phyloP scores from a whole-genome alignment of 2,329 filamentous ascomycete species.

The Mycocentrospora acerina region DNA sequence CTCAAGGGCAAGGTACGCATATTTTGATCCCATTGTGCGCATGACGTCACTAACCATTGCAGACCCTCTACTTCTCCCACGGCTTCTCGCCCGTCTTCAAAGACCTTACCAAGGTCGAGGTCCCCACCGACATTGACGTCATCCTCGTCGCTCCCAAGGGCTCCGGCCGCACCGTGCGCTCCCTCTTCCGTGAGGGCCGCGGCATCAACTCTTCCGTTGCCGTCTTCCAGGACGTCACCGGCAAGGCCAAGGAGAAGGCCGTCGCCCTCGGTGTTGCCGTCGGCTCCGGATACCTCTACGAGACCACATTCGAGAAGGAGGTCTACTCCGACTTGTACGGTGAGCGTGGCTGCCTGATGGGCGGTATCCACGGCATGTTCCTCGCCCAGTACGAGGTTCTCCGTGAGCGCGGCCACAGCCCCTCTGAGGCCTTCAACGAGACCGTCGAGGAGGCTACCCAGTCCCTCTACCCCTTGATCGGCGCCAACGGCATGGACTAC shows the following conservation, averaged over 20 bases:
- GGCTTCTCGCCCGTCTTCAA: conserved; percentile 99
- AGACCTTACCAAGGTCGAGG: conserved; percentile 97
- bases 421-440: conserved; percentile 99
- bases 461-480: conserved; percentile 96
- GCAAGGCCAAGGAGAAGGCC: conserved; percentile 97
- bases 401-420: conserved; percentile 95
- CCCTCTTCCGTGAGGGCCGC: conserved; percentile 97
- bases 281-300: conserved; percentile 97
- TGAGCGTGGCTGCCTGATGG: conserved; percentile 99
- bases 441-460: conserved; percentile 99
- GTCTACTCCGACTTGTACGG: conserved; percentile 99
- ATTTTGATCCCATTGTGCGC: conserved; percentile 20
- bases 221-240: conserved; percentile 97
- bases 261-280: conserved; percentile 95
- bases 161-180: conserved; percentile 96
- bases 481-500: conserved; percentile 99
- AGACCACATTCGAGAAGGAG: conserved; percentile 99
- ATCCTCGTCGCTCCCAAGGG: conserved; percentile 99
- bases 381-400: conserved; percentile 99
- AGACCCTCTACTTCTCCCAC: conserved; percentile 99
- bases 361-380: conserved; percentile 99
- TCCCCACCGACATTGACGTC: conserved; percentile 93
- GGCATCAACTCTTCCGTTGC: conserved; percentile 99
- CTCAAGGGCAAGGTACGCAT: conserved; percentile 88
- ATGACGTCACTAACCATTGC: conserved; percentile 11